Evolutionary conservation across 1,284 basidiomycete species (phyloP).

Genomic region (Cutaneotrichosporon dermatis): DNA sequence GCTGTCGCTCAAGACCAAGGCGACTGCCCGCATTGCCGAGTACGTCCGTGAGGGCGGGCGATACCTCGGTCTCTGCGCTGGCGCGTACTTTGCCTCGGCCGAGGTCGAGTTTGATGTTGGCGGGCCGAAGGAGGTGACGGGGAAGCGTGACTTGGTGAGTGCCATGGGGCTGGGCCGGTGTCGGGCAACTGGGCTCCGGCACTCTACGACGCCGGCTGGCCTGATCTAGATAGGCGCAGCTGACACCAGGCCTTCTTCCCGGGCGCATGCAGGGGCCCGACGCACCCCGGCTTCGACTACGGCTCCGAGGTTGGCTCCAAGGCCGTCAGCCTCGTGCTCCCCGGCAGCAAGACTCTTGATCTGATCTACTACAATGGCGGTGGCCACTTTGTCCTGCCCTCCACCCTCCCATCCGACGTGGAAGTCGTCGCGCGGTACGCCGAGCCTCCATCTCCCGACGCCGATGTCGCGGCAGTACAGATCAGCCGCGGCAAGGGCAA

Average conservation of each 20-base stretch:
- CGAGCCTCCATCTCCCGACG: slow-evolving; percentile 25
- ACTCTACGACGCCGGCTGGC: too few species aligned
- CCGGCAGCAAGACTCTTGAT: slow-evolving; percentile 30
- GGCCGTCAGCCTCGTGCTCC: slow-evolving; percentile 43
- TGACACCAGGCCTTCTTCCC: slow-evolving; percentile 55
- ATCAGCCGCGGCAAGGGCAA: slow-evolving; percentile 57
- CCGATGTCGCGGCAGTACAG: slow-evolving; percentile 54
- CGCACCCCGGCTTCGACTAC: slow-evolving; percentile 58
- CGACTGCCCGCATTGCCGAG: slow-evolving; percentile 54
- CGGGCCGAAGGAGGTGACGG: slow-evolving; percentile 52
- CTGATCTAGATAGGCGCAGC: too few species aligned
- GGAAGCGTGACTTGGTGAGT: slow-evolving; percentile 53
- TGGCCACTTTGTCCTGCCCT: slow-evolving; percentile 52
- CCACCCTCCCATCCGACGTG: slow-evolving; percentile 32
- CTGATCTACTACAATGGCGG: slow-evolving; percentile 58
- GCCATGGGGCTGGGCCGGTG: too few species aligned
- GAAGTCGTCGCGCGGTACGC: slow-evolving; percentile 50
- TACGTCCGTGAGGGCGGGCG: slow-evolving; percentile 68
- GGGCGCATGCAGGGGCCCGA: slow-evolving; percentile 55
- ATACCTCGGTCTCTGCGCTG: slow-evolving; percentile 63
- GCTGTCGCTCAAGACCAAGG: slow-evolving; percentile 45
- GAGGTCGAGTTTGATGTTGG: slow-evolving; percentile 54
- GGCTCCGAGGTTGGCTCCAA: slow-evolving; percentile 51
- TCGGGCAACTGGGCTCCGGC: too few species aligned
- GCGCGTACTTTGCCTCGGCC: slow-evolving; percentile 55